A percentile compares a stretch with the other conserved stretches of the same genome.
Evolutionary conservation across 2,329 filamentous ascomycete genomes (phyloP).

Genomic region (Diplodia intermedia): DNA sequence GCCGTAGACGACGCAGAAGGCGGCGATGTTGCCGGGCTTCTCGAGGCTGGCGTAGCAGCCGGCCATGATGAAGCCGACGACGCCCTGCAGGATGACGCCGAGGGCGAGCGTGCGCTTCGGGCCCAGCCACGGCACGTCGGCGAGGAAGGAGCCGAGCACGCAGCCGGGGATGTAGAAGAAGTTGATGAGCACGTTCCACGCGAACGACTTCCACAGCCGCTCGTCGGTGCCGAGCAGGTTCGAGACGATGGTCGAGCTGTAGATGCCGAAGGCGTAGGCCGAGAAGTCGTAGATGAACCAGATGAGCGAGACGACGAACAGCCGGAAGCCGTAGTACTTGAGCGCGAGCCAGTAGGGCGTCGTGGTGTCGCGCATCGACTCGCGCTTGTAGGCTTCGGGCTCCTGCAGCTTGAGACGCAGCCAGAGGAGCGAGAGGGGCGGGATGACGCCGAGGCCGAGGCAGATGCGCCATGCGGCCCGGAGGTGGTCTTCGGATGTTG

Average conservation of each 20-base stretch:
- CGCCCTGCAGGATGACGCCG: conserved; percentile 74
- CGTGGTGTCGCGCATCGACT: conserved; percentile 55
- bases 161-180: conserved; percentile 88
- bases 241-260: conserved; percentile 75
- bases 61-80: conserved; percentile 89
- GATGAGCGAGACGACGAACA: conserved; percentile 62
- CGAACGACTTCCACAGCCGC: conserved; percentile 78
- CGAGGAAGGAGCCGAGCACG: conserved; percentile 75
- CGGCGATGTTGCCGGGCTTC: conserved; percentile 70
- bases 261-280: conserved; percentile 84
- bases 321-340: conserved; percentile 62
- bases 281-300: conserved; percentile 73
- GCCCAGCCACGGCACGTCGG: conserved; percentile 72
- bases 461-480: conserved; percentile 82
- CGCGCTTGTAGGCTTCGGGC: conserved; percentile 61
- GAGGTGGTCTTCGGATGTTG: conserved; percentile 65
- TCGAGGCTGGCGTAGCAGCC: conserved; percentile 76
- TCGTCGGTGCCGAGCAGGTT: conserved; percentile 66
- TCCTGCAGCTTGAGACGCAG: conserved; percentile 63
- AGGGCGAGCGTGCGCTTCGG: conserved; percentile 75
- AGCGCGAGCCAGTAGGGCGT: conserved; percentile 54
- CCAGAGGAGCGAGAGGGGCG: conserved; percentile 63
- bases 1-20: conserved; percentile 79
- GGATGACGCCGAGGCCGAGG: conserved; percentile 62
- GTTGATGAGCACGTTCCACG: conserved; percentile 89